A percentile compares a stretch with the other conserved stretches of the same genome.
Conservation (phyloP, 257 asterid species). For the Salvia hispanica region DNA sequence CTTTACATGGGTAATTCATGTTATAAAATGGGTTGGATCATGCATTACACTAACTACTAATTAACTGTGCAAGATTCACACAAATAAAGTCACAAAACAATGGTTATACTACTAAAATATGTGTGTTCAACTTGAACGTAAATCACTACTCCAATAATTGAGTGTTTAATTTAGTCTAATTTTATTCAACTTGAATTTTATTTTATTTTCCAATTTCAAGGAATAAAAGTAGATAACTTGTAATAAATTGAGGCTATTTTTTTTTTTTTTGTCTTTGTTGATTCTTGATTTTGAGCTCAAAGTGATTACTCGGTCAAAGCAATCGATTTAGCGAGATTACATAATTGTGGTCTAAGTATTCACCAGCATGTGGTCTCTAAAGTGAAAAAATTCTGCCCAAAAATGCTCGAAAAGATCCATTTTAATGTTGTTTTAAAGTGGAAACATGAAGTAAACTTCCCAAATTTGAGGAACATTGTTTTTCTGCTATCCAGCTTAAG, state of each 20-base stretch:
- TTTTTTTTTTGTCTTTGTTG: slow-evolving; percentile 6
- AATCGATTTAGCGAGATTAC: slow-evolving; percentile 23
- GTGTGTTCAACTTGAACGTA: not conserved
- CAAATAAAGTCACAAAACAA: not conserved
- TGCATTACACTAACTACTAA: slow-evolving; percentile 34
- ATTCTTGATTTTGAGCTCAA: slow-evolving; percentile 33
- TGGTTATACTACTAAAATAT: slow-evolving; percentile 15
- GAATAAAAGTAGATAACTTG: not conserved
- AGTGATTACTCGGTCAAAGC: slow-evolving; percentile 40
- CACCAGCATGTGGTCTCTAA: slow-evolving; percentile 44
- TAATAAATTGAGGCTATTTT: slow-evolving; percentile 4
- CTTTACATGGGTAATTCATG: slow-evolving; percentile 34
- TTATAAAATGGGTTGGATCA: slow-evolving; percentile 23
- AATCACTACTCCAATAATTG: slow-evolving; percentile 29
- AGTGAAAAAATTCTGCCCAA: slow-evolving; percentile 37
- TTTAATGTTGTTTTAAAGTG: slow-evolving; percentile 28
- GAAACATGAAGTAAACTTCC: slow-evolving; percentile 39
- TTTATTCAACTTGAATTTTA: not conserved
- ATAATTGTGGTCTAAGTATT: slow-evolving; percentile 25
- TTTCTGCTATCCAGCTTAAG: slow-evolving; percentile 33
- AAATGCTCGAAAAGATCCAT: slow-evolving; percentile 39
- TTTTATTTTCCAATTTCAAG: not conserved
- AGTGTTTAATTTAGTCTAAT: not conserved
- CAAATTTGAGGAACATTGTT: slow-evolving; percentile 46
- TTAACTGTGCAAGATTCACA: not conserved